Conservation (phyloP, 208 protist genomes). For the Leishmania tarentolae region DNA sequence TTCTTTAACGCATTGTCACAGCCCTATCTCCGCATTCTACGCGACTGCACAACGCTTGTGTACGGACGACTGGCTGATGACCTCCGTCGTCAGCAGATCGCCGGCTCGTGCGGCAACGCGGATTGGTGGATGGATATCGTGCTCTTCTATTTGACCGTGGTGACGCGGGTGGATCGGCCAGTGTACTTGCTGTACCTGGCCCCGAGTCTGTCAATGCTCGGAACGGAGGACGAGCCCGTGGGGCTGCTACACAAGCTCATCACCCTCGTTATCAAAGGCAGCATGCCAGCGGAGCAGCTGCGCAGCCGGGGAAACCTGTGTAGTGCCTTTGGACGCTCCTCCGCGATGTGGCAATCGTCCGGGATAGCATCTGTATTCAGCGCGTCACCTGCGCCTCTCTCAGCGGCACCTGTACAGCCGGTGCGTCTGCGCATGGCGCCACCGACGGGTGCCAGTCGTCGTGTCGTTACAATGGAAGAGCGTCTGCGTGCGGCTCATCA, state of each 20-base stretch:
- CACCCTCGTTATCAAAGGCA: conserved; percentile 67
- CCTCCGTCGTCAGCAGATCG: conserved; percentile 57
- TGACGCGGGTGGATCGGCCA: conserved; percentile 49
- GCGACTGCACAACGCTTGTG: conserved; percentile 56
- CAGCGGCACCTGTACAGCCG: conserved; percentile 22
- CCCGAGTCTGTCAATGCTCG: conserved; percentile 63
- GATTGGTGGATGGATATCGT: conserved; percentile 81
- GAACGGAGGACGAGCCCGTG: conserved; percentile 59
- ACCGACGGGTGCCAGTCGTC: conserved; percentile 30
- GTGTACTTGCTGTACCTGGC: conserved; percentile 69
- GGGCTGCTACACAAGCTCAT: conserved; percentile 79
- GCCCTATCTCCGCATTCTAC: conserved; percentile 56
- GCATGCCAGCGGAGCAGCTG: conserved; percentile 53
- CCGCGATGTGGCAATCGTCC: not conserved
- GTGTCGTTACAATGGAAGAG: conserved; percentile 58
- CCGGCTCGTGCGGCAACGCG: conserved; percentile 64
- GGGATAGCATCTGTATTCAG: not conserved
- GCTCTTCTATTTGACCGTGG: conserved; percentile 54
- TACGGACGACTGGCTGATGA: conserved; percentile 64
- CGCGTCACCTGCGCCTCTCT: not conserved
- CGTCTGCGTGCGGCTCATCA: conserved; percentile 59
- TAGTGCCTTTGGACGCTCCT: not conserved
- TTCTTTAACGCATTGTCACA: conserved; percentile 27
- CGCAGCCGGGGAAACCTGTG: conserved; percentile 5
- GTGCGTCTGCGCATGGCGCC: conserved; percentile 75